Evolutionary conservation across 306 rosid species (phyloP).

Genomic region (Trifolium repens): DNA sequence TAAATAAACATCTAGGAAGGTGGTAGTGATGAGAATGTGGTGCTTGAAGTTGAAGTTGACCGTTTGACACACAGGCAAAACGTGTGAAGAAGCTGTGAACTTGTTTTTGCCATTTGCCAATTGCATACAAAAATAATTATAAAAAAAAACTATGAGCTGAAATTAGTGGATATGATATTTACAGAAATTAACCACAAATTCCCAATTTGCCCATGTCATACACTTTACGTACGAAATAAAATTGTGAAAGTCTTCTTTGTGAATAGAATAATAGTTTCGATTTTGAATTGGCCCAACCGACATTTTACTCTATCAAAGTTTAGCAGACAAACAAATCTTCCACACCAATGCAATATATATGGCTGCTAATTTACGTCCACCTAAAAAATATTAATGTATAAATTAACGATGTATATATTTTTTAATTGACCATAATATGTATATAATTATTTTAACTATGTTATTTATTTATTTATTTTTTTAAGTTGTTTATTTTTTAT

Average conservation of each 20-base stretch:
- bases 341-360: no score
- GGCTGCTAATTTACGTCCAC: no score
- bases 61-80: slow-evolving; percentile 34
- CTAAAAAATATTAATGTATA: no score
- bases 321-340: no score
- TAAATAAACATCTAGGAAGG: slow-evolving; percentile 9
- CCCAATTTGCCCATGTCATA: slow-evolving; percentile 27
- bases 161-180: slow-evolving; percentile 6
- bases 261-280: no score
- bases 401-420: no score
- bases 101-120: slow-evolving; percentile 46
- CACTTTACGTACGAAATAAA: slow-evolving; percentile 6
- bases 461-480: no score
- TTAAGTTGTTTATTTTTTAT: no score
- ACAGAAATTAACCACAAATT: slow-evolving; percentile 12
- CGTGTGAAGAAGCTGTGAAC: slow-evolving; percentile 55
- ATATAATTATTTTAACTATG: no score
- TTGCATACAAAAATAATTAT: not conserved
- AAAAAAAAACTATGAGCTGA: not conserved
- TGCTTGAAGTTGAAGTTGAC: slow-evolving; percentile 40
- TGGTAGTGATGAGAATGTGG: slow-evolving; percentile 25
- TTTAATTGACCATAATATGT: no score
- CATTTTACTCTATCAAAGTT: no score
- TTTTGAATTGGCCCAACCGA: no score
- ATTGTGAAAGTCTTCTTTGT: not conserved